Conservation (phyloP, 2,329 filamentous ascomycete genomes). For the Zymoseptoria pseudotritici region DNA sequence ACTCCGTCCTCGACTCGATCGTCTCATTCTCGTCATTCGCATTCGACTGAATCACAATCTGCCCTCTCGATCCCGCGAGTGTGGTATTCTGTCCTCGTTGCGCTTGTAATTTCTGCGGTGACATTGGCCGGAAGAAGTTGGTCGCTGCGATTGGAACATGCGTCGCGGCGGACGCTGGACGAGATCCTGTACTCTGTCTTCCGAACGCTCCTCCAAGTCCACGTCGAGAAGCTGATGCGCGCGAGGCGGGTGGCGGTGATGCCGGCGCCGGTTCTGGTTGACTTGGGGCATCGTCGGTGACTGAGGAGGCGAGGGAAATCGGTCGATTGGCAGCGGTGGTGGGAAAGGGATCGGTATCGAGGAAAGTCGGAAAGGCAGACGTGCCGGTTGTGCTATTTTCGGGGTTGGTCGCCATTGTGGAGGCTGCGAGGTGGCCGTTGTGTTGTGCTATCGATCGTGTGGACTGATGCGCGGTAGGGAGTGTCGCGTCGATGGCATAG, state of each 20-base stretch:
- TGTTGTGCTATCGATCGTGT: background rate
- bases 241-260: background rate
- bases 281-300: background rate
- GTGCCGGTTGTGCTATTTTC: background rate
- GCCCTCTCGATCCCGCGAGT: slow-evolving; percentile 11
- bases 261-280: slow-evolving; percentile 22
- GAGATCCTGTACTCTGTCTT: slow-evolving; percentile 14
- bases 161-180: slow-evolving; percentile 58
- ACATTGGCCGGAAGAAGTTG: slow-evolving; percentile 95
- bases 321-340: background rate
- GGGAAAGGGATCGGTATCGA: slow-evolving; percentile 18
- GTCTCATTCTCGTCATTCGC: slow-evolving; percentile 15
- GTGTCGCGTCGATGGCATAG: background rate
- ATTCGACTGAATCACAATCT: slow-evolving; percentile 11
- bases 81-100: slow-evolving; percentile 58
- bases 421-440: background rate
- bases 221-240: background rate
- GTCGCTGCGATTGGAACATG: slow-evolving; percentile 87
- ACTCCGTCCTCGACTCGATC: slow-evolving; percentile 8
- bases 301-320: background rate
- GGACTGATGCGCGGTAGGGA: background rate
- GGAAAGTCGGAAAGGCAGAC: slow-evolving; percentile 22
- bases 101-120: slow-evolving; percentile 85
- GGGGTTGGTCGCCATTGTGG: background rate
- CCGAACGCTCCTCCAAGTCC: background rate